phyloP scores from a whole-genome alignment of 257 asterid genomes.

The Forsythia viridissima region DNA sequence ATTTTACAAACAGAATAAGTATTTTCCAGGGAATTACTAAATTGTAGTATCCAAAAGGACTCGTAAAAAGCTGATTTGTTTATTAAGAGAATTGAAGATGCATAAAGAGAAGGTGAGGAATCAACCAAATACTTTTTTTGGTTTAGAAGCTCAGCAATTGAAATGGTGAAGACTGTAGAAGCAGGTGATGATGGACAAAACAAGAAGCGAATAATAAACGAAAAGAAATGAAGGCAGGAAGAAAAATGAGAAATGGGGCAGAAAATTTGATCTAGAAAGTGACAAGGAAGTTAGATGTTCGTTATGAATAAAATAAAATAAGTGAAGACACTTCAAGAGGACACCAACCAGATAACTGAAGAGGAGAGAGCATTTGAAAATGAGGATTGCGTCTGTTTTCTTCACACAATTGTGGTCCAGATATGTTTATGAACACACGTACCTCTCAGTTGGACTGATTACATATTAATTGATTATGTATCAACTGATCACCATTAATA shows the following conservation, averaged over 20 bases:
- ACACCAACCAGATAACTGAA: not conserved
- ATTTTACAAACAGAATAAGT: not conserved
- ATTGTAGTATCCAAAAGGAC: not conserved
- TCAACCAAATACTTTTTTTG: not conserved
- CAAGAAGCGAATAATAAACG: not conserved
- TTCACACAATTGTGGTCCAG: not conserved
- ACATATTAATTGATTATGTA: not conserved
- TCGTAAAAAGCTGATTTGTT: no score
- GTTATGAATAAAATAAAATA: not conserved
- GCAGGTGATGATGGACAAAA: not conserved
- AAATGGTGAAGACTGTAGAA: not conserved
- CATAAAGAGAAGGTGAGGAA: not conserved
- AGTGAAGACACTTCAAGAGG: not conserved
- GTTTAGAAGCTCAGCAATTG: not conserved
- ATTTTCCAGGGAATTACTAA: not conserved
- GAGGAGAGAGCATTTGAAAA: not conserved
- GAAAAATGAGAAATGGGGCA: not conserved
- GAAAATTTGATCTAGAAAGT: not conserved
- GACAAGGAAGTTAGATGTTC: not conserved
- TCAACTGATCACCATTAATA: not conserved
- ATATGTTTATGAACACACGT: not conserved
- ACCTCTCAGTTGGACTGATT: not conserved
- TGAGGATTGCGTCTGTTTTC: not conserved
- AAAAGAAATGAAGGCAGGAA: not conserved
- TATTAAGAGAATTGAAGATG: not conserved